A percentile compares a stretch with the other conserved stretches of the same genome.
Conservation (phyloP, 2,329 filamentous ascomycete genomes). For the Zarea fungicola region DNA sequence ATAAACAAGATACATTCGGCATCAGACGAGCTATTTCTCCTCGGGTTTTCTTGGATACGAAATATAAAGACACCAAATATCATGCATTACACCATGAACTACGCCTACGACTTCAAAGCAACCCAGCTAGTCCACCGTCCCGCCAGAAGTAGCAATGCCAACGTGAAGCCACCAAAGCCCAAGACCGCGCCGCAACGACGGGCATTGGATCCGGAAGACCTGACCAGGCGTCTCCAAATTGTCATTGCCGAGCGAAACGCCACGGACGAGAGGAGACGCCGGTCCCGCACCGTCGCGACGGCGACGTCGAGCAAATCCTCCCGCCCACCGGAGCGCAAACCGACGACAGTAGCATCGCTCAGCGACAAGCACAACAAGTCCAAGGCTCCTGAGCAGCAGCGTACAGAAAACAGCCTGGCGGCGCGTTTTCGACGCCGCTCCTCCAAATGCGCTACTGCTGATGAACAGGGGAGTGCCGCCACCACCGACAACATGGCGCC, state of each 20-base stretch:
- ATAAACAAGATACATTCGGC: too few species aligned
- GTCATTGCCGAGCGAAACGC: constrained; percentile 47
- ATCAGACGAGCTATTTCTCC: background rate
- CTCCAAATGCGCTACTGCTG: too few species aligned
- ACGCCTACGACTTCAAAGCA: constrained; percentile 18
- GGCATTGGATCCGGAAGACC: constrained; percentile 49
- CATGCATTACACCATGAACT: constrained; percentile 23
- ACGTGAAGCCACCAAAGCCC: constrained; percentile 11
- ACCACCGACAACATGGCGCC: background rate
- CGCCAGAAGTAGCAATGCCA: background rate
- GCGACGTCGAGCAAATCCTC: constrained; percentile 4
- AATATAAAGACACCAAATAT: background rate
- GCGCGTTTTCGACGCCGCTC: constrained; percentile 5
- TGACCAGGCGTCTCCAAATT: constrained; percentile 45
- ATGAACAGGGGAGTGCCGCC: too few species aligned
- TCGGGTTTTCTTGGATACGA: too few species aligned
- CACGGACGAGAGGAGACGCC: constrained; percentile 28
- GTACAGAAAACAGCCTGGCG: constrained; percentile 4
- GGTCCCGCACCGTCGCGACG: background rate
- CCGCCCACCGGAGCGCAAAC: background rate
- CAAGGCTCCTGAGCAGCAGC: constrained; percentile 6
- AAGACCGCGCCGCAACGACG: constrained; percentile 19
- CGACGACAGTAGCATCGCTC: background rate
- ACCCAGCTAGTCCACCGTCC: constrained; percentile 7
- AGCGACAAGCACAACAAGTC: constrained; percentile 12